Percentiles rank a stretch among this genome's conserved stretches.
phyloP scores from a whole-genome alignment of 106 monocot genomes.

The Dendrobium huoshanense region DNA sequence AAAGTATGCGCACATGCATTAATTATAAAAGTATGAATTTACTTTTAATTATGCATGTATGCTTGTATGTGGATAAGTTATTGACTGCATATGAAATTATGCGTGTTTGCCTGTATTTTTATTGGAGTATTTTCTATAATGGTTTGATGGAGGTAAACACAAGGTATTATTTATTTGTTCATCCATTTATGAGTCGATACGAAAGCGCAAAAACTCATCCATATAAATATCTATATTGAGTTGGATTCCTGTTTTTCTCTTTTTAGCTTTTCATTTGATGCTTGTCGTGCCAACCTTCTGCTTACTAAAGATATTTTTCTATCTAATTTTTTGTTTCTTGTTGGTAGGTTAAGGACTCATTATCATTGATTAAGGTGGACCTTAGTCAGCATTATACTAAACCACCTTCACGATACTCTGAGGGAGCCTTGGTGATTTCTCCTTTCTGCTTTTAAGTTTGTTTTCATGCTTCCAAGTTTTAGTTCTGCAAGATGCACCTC shows the following conservation, averaged over 20 bases:
- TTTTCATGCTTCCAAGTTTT: not conserved
- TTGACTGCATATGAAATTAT: not conserved
- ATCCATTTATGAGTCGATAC: no score
- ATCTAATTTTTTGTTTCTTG: not conserved
- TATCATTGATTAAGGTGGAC: constrained; percentile 45
- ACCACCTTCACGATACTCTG: constrained; percentile 77
- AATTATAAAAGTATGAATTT: no score
- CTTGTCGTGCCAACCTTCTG: not conserved
- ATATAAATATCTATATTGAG: not conserved
- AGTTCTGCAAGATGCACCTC: not conserved
- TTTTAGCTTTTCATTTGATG: not conserved
- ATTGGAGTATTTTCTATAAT: no score
- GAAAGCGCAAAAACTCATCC: not conserved
- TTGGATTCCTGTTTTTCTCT: not conserved
- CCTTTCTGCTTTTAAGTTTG: not conserved
- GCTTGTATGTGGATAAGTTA: not conserved
- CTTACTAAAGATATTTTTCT: not conserved
- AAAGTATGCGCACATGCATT: not conserved
- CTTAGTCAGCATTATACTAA: constrained; percentile 70
- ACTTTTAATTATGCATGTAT: not conserved
- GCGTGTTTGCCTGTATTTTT: not conserved
- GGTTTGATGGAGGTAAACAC: no score
- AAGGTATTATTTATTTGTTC: no score
- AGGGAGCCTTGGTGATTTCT: constrained; percentile 70
- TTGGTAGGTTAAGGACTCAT: constrained; percentile 53